Percentiles rank a stretch among this genome's conserved stretches.
Conservation (phyloP, 2,329 filamentous ascomycete genomes). For the Exophiala mesophila region DNA sequence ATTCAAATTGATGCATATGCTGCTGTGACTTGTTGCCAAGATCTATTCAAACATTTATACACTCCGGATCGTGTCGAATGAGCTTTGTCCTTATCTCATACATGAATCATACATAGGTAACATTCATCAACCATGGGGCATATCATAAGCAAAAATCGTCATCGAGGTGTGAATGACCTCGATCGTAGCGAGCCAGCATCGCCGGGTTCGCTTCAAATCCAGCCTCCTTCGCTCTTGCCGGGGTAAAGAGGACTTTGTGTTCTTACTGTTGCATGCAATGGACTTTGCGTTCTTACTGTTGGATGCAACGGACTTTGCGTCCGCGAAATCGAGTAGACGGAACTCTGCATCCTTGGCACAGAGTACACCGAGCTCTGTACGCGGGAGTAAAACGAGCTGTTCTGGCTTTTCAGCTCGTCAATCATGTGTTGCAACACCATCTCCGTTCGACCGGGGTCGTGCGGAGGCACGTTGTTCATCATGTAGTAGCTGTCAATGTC, state of each 20-base stretch:
- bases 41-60: too few relatives aligned
- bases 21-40: too few relatives aligned
- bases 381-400: neutral
- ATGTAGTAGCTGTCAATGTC: constrained; percentile 18
- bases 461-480: constrained; percentile 1
- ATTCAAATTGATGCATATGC: too few relatives aligned
- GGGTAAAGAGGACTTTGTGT: too few relatives aligned
- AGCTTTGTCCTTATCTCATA: too few relatives aligned
- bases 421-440: constrained; percentile 15
- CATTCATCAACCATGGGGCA: too few relatives aligned
- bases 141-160: too few relatives aligned
- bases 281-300: neutral
- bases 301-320: neutral
- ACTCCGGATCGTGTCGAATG: too few relatives aligned
- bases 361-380: constrained; percentile 1
- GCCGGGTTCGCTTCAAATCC: too few relatives aligned
- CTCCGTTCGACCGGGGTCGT: constrained; percentile 6
- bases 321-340: neutral
- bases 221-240: constrained; percentile 1
- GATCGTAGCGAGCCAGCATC: too few relatives aligned
- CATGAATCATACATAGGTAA: too few relatives aligned
- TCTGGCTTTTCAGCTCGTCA: constrained; percentile 9
- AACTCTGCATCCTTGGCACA: neutral
- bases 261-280: neutral
- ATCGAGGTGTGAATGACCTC: too few relatives aligned